A percentile compares a stretch with the other conserved stretches of the same genome.
phyloP scores from a whole-genome alignment of 768 basidiomycete species.

The Calocera viscosa region DNA sequence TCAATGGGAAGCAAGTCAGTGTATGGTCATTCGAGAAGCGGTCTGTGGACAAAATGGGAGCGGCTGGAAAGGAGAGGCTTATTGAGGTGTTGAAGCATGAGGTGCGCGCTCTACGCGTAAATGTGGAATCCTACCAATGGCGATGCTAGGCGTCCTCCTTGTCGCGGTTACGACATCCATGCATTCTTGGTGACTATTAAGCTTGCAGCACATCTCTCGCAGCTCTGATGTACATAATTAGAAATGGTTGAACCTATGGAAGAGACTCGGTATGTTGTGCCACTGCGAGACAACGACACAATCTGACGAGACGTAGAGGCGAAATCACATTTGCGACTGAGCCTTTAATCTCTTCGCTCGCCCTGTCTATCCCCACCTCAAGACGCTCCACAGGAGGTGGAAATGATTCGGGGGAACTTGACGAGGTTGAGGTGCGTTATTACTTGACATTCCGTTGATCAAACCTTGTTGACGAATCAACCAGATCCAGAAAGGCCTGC shows the following conservation, averaged over 20 bases:
- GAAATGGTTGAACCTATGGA: constrained; percentile 98
- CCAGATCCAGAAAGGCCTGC: constrained; percentile 89
- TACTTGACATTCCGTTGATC: background rate
- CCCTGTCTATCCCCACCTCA: constrained; percentile 58
- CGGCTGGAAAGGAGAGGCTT: constrained; percentile 54
- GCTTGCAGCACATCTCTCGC: constrained; percentile 13
- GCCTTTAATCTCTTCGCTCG: constrained; percentile 68
- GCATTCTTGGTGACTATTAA: constrained; percentile 55
- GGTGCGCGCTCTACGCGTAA: constrained; percentile 35
- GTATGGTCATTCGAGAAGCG: constrained; percentile 90
- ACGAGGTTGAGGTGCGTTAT: constrained; percentile 77
- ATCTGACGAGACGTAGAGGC: constrained; percentile 24
- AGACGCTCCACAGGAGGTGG: constrained; percentile 38
- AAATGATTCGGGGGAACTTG: constrained; percentile 53
- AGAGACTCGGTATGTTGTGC: constrained; percentile 48
- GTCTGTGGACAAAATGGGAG: constrained; percentile 52
- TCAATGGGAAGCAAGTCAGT: constrained; percentile 77
- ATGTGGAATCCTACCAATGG: background rate
- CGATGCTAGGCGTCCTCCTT: constrained; percentile 60
- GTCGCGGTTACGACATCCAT: constrained; percentile 79
- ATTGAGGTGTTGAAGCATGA: constrained; percentile 83
- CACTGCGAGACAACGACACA: background rate
- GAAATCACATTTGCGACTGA: constrained; percentile 92
- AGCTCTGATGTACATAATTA: constrained; percentile 24
- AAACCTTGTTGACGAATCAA: background rate